phyloP scores from a whole-genome alignment of 768 basidiomycete species.

The Brasilioporus rufonigricans region DNA sequence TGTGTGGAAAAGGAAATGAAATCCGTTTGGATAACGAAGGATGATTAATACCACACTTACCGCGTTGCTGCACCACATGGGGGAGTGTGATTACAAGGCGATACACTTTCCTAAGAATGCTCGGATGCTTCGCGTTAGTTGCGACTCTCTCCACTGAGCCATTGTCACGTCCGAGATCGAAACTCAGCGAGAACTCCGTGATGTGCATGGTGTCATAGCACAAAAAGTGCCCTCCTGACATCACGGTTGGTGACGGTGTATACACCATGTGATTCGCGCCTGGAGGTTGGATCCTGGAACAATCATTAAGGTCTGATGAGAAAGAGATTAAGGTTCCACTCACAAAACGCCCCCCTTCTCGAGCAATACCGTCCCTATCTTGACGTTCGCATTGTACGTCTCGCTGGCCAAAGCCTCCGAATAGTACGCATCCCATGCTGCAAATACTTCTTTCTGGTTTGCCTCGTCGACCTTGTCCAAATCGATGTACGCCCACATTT shows the following conservation, averaged over 20 bases:
- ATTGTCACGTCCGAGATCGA: not conserved
- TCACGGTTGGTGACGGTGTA: not conserved
- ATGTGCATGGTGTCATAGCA: not conserved
- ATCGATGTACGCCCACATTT: not conserved
- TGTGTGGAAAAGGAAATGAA: no score
- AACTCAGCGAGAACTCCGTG: not conserved
- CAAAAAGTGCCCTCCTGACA: not conserved
- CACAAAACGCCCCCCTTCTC: not conserved
- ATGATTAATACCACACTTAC: no score
- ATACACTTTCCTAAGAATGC: not conserved
- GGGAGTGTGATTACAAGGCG: not conserved
- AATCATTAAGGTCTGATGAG: no score
- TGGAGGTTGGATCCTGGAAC: constrained; percentile 5
- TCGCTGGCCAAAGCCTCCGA: not conserved
- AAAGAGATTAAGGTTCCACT: no score
- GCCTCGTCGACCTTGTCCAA: not conserved
- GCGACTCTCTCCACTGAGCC: no score
- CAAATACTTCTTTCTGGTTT: not conserved
- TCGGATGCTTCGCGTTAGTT: not conserved
- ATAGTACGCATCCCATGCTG: not conserved
- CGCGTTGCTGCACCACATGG: no score
- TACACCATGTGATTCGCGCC: not conserved
- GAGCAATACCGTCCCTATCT: not conserved
- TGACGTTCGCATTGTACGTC: not conserved
- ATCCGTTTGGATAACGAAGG: no score